Conservation (phyloP, 768 basidiomycete genomes). For the Amanita molliuscula region DNA sequence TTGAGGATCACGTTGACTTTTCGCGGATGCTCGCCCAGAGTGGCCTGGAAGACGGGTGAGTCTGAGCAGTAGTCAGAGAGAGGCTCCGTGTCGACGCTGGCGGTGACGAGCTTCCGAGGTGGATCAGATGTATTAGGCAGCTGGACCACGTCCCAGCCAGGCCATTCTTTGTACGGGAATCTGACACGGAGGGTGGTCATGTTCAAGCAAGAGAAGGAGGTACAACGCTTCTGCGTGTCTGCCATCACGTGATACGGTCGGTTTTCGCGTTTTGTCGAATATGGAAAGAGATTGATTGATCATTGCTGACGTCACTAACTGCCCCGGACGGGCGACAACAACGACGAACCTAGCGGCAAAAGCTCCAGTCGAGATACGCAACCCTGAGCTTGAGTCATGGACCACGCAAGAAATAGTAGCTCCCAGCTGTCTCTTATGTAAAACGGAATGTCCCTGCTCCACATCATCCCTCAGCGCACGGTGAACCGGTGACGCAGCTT, state of each 20-base stretch:
- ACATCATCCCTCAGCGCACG: not conserved
- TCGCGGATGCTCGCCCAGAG: constrained; percentile 9
- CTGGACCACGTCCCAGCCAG: constrained; percentile 21
- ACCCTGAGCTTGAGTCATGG: not conserved
- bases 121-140: constrained; percentile 5
- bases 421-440: no score
- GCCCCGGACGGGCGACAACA: not conserved
- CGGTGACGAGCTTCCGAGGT: constrained; percentile 12
- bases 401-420: no score
- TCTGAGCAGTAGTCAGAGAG: constrained; percentile 25
- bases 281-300: constrained; percentile 1
- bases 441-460: not conserved
- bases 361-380: no score
- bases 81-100: constrained; percentile 20
- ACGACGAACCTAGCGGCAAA: no score
- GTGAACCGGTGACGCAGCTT: not conserved
- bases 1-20: constrained; percentile 20
- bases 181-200: constrained; percentile 21
- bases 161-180: constrained; percentile 23
- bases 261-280: not conserved
- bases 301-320: not conserved
- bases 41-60: constrained; percentile 26
- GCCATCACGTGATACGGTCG: not conserved
- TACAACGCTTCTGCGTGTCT: no score
- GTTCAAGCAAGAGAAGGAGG: not conserved